Base-by-base conservation (phyloP, 139 green algal genomes). In the Microglena sp. region DNA sequence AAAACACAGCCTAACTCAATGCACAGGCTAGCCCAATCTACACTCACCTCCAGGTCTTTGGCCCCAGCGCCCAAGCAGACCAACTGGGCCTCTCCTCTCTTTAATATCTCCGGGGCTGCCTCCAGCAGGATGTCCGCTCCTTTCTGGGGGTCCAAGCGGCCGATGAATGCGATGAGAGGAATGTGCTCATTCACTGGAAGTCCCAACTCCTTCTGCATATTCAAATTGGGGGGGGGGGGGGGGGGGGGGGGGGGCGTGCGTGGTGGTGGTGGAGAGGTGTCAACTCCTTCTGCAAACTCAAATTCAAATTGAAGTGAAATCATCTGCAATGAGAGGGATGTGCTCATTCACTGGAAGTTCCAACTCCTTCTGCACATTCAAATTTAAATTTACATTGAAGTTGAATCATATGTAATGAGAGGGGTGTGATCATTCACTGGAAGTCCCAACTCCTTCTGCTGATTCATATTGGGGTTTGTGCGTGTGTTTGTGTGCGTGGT, bases 91-190 rank as follows among this genome's bases (percentile, higher is more conserved):
- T 79, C 56, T 18, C 76, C 58, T 86, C 70, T 64, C 8, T 64
- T 5, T 31, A 64, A 45, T 11, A 64, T 28, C 31, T 44, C 21
- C 6, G 68, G 65, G n/a, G 69, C 75, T 66, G 74, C 74, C 59
- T 70, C 55, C 66, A 91, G 65, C 24, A 87, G 66, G 2, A 91
- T 75, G 72, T 93, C 86, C 22, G 86, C 79, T 5, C 85, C 87
- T 75, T 94, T 94, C 73, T 94, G 87, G 21, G 70, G 73, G 75
- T 94, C 87, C 56, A 94, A 73, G 0, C 87, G 77, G 0, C 87
- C 87, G 59, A 94, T 89, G 69, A 86, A 94, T 53, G 80, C 85
- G 0, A 94, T 28, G 26, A 94, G 69, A 6, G 85, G 85, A 26
- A 78, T 71, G 45, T 86, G 67, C 22, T 74, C 55, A 43, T 79